These are phyloP conservation scores for Citrus reticulata DNA, from an alignment of 345 rosid genomes.

Conservation along the genomic window DNA sequence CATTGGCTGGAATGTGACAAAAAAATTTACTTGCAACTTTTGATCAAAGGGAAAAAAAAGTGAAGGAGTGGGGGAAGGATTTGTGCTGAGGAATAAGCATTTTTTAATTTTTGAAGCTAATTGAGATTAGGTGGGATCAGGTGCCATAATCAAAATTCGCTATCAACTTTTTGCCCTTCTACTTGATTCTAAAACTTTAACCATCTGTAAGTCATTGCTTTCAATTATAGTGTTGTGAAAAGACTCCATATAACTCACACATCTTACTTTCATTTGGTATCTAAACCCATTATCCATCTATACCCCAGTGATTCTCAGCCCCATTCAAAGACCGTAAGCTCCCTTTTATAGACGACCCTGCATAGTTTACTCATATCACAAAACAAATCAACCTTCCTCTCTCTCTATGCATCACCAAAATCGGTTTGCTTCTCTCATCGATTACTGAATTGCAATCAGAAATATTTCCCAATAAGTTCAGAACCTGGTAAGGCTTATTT, in stretches of 20 bases:
- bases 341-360: neutral
- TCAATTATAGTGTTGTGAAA: conserved; percentile 23
- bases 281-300: conserved; percentile 14
- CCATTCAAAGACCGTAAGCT: neutral
- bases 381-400: neutral
- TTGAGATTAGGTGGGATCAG: conserved; percentile 36
- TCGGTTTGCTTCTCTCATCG: neutral
- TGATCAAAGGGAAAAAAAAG: neutral
- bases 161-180: neutral
- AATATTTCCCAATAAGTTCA: neutral
- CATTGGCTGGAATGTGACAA: conserved; percentile 1
- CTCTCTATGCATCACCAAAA: neutral
- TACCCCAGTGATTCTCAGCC: conserved; percentile 7
- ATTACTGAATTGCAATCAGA: neutral
- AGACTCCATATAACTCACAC: conserved; percentile 7
- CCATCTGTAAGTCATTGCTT: conserved; percentile 13
- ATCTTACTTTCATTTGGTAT: neutral
- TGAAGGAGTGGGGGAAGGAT: conserved; percentile 24
- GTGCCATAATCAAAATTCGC: conserved; percentile 25
- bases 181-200: conserved; percentile 19
- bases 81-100: conserved; percentile 45
- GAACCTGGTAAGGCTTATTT: neutral
- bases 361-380: neutral
- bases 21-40: neutral
- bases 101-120: conserved; percentile 12